Evolutionary conservation across 225 moss, liverwort and hornwort species (phyloP).

Genomic region (Physcomitrellopsis africana): DNA sequence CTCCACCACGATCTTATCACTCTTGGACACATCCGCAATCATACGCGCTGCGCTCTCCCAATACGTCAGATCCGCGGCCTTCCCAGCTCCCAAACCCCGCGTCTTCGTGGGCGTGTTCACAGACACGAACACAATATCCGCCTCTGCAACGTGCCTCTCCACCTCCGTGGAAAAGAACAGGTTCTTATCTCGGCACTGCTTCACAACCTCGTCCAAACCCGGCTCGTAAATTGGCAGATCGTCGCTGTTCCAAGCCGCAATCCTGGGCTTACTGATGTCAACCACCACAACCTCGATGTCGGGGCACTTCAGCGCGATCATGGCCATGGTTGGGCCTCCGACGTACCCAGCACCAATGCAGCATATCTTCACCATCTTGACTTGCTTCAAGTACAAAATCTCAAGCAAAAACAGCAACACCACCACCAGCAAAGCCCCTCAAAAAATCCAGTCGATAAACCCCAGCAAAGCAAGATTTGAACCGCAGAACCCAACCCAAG

Average conservation of each 20-base stretch:
- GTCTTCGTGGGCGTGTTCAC: slow-evolving; percentile 96
- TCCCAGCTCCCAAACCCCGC: slow-evolving; percentile 78
- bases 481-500: too few species aligned
- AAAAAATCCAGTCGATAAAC: not conserved
- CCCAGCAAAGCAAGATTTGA: not conserved
- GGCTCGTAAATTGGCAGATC: slow-evolving; percentile 92
- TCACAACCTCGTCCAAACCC: slow-evolving; percentile 80
- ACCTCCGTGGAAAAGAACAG: slow-evolving; percentile 82
- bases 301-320: slow-evolving; percentile 70
- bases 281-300: slow-evolving; percentile 73
- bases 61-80: slow-evolving; percentile 93
- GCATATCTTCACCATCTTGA: slow-evolving; percentile 69
- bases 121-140: slow-evolving; percentile 89
- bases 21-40: slow-evolving; percentile 86
- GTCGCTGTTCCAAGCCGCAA: slow-evolving; percentile 91
- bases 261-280: slow-evolving; percentile 86
- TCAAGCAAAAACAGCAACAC: not conserved
- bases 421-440: not conserved
- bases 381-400: not conserved
- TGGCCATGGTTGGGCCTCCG: slow-evolving; percentile 76
- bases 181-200: slow-evolving; percentile 71
- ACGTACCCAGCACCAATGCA: slow-evolving; percentile 84
- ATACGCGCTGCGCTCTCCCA: slow-evolving; percentile 95
- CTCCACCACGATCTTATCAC: slow-evolving; percentile 96
- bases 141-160: slow-evolving; percentile 72